Evolutionary conservation across 176 grass and related monocot genomes (phyloP), one percentile per base, ranked within the genome.

Genomic region (Eleusine coracana): DNA sequence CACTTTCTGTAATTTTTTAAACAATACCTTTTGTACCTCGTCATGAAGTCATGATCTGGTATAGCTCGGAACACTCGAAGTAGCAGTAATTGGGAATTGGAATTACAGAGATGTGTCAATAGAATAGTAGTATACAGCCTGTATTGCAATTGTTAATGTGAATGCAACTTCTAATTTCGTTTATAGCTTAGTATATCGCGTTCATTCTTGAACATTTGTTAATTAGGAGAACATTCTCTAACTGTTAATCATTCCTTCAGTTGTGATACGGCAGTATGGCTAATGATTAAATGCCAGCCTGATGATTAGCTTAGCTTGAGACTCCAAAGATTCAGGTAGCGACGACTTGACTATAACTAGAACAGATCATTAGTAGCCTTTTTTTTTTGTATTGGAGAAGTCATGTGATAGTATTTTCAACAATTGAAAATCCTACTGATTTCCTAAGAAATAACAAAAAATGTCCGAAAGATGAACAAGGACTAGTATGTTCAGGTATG

Each of bases 191-290:
- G 31, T 34, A 50, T 50, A 49, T 56, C 3, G 18, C 37, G 20
- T n/a, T 11, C 49, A 34, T 29, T 7, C 42, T 48, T 55, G 21
- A 60, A 4, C 21, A 9, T 60, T 49, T 73, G 6, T 73, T 34
- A 34, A 34, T 34, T 60, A 20, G 16, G 68, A 29, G 37, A 69
- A 67, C 49, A 23, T 45, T 36, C 23, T 49, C 61, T 67, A 67
- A 79, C 62, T 21, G 29, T 49, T 68, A 74, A 84, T 79, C 68
- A 79, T 66, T 83, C 70, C 21, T 21, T 81, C 72, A 40, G 79
- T 82, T 87, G 85, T 4, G 64, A 76, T 75, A 34, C 31, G 31
- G 31, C 31, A 34, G 31, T 34, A 46, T 61, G 78, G 10, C 27
- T 52, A 48, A 76, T 76, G 65, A 82, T 76, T 52, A 58, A 28